Conservation (phyloP, 192 early-diverging fungal species). For the Gamsiella multidivaricata region DNA sequence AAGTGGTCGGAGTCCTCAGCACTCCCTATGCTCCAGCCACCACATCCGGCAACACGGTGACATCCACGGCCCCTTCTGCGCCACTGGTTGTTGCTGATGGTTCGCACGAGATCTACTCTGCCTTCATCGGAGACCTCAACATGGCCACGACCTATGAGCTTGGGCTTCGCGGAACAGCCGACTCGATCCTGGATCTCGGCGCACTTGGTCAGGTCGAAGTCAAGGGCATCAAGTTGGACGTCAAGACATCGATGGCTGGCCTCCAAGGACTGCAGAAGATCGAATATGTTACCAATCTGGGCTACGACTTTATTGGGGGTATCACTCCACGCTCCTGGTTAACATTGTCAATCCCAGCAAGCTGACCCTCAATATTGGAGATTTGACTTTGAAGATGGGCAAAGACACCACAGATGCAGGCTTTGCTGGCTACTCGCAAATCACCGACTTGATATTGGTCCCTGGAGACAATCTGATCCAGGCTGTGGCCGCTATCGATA, state of each 20-base stretch:
- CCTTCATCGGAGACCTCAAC: conserved; percentile 58
- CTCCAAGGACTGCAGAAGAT: conserved; percentile 31
- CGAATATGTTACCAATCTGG: neutral
- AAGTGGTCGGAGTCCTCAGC: conserved; percentile 18
- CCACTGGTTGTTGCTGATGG: conserved; percentile 52
- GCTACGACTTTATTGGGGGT: neutral
- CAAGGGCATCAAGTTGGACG: conserved; percentile 51
- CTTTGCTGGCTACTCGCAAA: neutral
- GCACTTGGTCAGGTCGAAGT: conserved; percentile 54
- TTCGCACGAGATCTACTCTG: conserved; percentile 52
- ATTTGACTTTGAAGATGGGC: conserved; percentile 11
- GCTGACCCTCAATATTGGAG: conserved; percentile 26
- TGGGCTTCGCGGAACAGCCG: conserved; percentile 57
- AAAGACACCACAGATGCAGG: neutral
- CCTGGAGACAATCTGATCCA: conserved; percentile 19
- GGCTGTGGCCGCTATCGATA: neutral
- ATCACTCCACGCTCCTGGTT: neutral
- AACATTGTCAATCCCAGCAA: conserved; percentile 46
- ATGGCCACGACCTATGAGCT: conserved; percentile 43
- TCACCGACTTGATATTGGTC: conserved; percentile 3
- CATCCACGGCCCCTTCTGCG: conserved; percentile 38
- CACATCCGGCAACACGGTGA: conserved; percentile 54
- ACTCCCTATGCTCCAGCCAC: conserved; percentile 20
- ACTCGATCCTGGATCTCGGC: conserved; percentile 45
- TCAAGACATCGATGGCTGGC: conserved; percentile 45